phyloP scores from a whole-genome alignment of 164 flowering plant genomes.

The Tetrastigma voinierianum region DNA sequence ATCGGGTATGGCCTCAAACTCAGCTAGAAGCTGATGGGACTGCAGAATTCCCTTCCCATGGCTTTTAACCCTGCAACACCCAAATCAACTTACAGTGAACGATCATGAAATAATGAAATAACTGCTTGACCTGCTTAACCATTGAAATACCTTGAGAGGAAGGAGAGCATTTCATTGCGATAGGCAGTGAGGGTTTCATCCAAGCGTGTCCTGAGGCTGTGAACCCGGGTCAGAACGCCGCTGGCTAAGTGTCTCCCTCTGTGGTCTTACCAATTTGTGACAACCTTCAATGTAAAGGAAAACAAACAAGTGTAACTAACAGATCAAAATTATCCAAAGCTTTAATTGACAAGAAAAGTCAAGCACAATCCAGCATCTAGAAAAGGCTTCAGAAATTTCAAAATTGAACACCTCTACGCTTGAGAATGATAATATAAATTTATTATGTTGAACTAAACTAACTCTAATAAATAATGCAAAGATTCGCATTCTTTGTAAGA shows the following conservation, averaged over 20 bases:
- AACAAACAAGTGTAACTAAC: constrained; percentile 3
- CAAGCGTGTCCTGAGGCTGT: constrained; percentile 61
- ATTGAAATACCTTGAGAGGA: constrained; percentile 46
- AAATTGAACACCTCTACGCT: not conserved
- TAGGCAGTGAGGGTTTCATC: constrained; percentile 47
- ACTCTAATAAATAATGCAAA: not conserved
- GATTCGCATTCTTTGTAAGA: not conserved
- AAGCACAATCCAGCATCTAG: constrained; percentile 4
- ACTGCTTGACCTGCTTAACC: too few species aligned
- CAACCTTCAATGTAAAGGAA: constrained; percentile 13
- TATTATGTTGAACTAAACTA: not conserved
- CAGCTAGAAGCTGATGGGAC: constrained; percentile 66
- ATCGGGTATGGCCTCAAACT: constrained; percentile 54
- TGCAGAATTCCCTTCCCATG: constrained; percentile 84
- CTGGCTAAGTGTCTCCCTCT: constrained; percentile 28
- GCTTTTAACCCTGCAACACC: constrained; percentile 52
- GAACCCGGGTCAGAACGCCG: constrained; percentile 53
- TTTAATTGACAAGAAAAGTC: not conserved
- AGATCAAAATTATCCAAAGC: constrained; percentile 1
- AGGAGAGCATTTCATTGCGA: constrained; percentile 48
- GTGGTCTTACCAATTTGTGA: not conserved
- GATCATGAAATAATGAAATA: too few species aligned
- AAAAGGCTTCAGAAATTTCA: not conserved
- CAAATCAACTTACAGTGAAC: not conserved
- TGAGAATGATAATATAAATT: too few species aligned